Evolutionary conservation across 208 protist genomes (phyloP), one percentile per base, ranked within the genome.

Genomic region (Acanthamoeba quina): DNA sequence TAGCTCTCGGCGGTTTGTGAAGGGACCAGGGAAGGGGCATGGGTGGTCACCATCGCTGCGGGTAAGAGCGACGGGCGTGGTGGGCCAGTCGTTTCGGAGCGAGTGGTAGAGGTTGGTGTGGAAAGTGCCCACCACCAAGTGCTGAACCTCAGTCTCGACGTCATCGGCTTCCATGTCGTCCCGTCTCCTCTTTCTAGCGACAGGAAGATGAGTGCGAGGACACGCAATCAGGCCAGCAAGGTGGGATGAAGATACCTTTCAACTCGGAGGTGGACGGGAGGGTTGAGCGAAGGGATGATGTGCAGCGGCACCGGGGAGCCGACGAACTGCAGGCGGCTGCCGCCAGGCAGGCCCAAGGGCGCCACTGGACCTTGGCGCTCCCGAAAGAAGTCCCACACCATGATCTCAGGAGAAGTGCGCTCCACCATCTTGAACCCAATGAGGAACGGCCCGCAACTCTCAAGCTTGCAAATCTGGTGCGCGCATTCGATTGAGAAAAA

Each of bases 21-120:
- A 26, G 2, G 15, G 56, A 15, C 56, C 56, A 26, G 17, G 56
- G 56, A 17, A 62, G 41, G 56, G 26, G n/a, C 13, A 19, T 41
- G 66, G 44, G 44, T 13, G 44, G 15, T 72, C 31, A 41, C 66
- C 66, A 34, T 15, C 9, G 31, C n/a, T 41, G 29, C 66, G 24
- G 66, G 26, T 72, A n/a, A 72, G 66, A 17, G 66, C 66, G 31
- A 72, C 19, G 31, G 66, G 66, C 15, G 66, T 34, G 66, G 66
- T 72, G n/a, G 66, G 66, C 66, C 66, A 72, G 66, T 72, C 66
- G n/a, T 72, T 72, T 17, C 66, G 66, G n/a, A 72, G 66, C 66
- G 66, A 72, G 31, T 72, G 66, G 9, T 72, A 72, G 66, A 72
- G 66, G 31, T 72, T 72, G 66, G 66, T 72, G 31, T 72, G 66